Evolutionary conservation across 2,329 filamentous ascomycete genomes (phyloP), one percentile per base, ranked within the genome.

Genomic region (Westerdykella ornata): DNA sequence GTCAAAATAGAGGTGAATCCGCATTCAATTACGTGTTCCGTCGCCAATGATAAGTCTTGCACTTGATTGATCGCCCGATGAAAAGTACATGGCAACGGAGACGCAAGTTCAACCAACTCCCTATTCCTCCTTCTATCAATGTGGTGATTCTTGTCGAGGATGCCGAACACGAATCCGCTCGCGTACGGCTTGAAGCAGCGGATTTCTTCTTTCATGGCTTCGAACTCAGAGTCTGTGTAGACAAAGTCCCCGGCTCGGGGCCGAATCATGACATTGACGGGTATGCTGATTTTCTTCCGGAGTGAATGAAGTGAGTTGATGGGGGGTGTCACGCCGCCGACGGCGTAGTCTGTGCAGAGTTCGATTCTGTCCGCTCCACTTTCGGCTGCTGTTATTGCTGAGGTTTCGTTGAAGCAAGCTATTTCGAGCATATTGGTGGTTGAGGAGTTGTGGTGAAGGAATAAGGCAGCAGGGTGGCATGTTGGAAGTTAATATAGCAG

Each of bases 221-320:
- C 48, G 18, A 72, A 69, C 17, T 77, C 72, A 0, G 42, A 20
- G 0, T 57, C 37, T 0, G 59, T 56, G 43, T 77, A 77, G 6
- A 49, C 44, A 47, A 77, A 78, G 42, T 68, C 42, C 0, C 69
- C 67, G 1, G 64, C 63, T 7, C 72, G 68, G 0, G 75, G 73
- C 1, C 76, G 68, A 42, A 78, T 72, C 74, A 79, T 77, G 22
- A 74, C 62, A 46, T 72, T 69, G 14, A 78, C 60, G 0, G 74
- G 73, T 34, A 70, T 65, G 1, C 29, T 31, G 5, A 46, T 52
- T 42, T 39, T 39, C 38, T 52, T 52, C 52, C 48, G 63, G 38
- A 58, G 49, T 14, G 45, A 37, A 28, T 43, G 18, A n/a, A 66
- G 42, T 43, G 51, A 46, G 45, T 57, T 33, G 38, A 54, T 41